Evolutionary conservation across 441 rosid genomes (phyloP), one percentile per base, ranked within the genome.

Genomic region (Jatropha multifida): DNA sequence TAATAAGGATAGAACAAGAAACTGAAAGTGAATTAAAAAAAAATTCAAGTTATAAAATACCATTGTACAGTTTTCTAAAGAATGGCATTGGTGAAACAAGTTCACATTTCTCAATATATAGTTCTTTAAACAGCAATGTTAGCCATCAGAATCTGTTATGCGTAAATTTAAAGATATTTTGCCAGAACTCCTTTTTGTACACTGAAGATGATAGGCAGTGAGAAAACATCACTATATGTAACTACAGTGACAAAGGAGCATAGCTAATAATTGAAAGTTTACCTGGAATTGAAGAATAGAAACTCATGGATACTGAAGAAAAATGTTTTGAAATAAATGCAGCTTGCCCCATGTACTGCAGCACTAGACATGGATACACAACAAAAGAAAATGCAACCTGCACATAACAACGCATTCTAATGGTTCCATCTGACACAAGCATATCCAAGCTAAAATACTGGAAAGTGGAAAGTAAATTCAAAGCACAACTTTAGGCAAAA

Each of bases 271-370:
- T 46, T 42, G 63, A 65, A 67, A 79, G 65, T 60, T 78, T 87
- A 90, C 99, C 96, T 76, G 98, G 99, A 84, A 95, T 85, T 61
- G 99, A 93, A 64, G 90, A 87, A 76, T 86, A 88, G 82, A 95
- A 95, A 88, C 94, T 92, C 73, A 78, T 59, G 52, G 90, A 81
- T 72, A 80, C 81, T 32, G 86, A 83, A 55, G 90, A 84, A 70
- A 86, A 79, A 69, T 95, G 93, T 86, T 87, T 89, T 46, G 98
- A 93, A 80, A 93, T 84, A 85, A 88, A 95, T 46, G 99, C 98
- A 62, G 98, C 95, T 83, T 93, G 97, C 48, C 98, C 99, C 98
- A 95, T 88, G 87, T 95, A 95, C 74, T 95, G 99, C 80, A 95
- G 94, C 83, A 95, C 92, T 65, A 95, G 86, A 83, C 96, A 93